Evolutionary conservation across 2,329 filamentous ascomycete species (phyloP).

Genomic region (Ophiostoma sp.): DNA sequence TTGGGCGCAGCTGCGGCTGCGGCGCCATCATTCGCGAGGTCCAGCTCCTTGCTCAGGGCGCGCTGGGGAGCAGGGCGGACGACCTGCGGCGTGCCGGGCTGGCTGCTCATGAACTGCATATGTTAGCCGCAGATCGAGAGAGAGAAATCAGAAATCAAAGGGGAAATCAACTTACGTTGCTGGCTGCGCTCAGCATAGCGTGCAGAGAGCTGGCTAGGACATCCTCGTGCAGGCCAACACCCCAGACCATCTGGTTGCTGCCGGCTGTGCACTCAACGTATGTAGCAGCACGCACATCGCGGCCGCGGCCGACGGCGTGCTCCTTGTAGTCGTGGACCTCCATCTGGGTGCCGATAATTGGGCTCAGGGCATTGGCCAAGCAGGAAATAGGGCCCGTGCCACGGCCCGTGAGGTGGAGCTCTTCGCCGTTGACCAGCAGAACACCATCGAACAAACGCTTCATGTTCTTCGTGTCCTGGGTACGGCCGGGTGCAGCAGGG

Average conservation of each 20-base stretch:
- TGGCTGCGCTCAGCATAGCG: conserved; percentile 77
- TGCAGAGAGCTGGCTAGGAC: conserved; percentile 85
- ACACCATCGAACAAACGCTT: conserved; percentile 80
- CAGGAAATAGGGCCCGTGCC: conserved; percentile 90
- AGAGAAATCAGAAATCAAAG: neutral
- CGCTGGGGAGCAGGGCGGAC: conserved; percentile 54
- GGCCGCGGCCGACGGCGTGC: conserved; percentile 77
- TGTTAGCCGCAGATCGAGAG: neutral
- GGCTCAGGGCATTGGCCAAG: conserved; percentile 72
- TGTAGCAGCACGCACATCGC: conserved; percentile 84
- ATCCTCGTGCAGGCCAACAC: conserved; percentile 86
- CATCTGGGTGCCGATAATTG: conserved; percentile 68
- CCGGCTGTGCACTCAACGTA: conserved; percentile 82
- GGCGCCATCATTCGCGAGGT: conserved; percentile 30
- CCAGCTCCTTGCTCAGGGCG: conserved; percentile 37
- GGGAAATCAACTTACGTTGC: conserved; percentile 60
- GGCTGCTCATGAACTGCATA: conserved; percentile 66
- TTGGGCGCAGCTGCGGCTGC: conserved; percentile 20
- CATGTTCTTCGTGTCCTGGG: conserved; percentile 70
- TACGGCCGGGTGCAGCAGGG: conserved; percentile 57
- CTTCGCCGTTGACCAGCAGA: conserved; percentile 71
- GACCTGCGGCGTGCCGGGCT: conserved; percentile 59
- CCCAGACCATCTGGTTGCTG: conserved; percentile 71
- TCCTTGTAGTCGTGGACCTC: conserved; percentile 96
- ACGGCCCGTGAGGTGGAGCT: conserved; percentile 71